Base-by-base conservation (phyloP, 1,139 yeast species). In the Scheffersomyces lignicola region DNA sequence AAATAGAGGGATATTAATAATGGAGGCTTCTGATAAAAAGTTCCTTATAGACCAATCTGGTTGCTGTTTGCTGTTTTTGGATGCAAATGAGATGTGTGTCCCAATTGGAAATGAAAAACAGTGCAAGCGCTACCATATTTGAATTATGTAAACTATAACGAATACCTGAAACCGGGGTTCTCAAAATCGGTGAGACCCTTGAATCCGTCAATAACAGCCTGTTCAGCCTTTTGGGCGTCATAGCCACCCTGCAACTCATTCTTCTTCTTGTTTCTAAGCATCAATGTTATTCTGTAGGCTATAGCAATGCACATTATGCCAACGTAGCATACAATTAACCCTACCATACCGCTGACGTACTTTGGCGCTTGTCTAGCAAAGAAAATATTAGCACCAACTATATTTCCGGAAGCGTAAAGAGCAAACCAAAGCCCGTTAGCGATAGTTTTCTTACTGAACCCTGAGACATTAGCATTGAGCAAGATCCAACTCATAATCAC, bases 171-270 rank as follows among this genome's bases (percentile, higher is more conserved):
- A 10, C 62, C 62, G 12, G 37, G 39, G 38, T 62, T 61, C 42
- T 62, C 62, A 33, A 44, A 50, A 40, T 62, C 69, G 8, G 68
- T 61, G 42, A 48, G 36, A 33, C 61, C 69, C 38, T 56, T 52
- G 42, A 61, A 61, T 11, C 68, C 69, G 36, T 60, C 58, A 20
- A 58, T 36, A 25, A 58, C 43, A 2, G 63, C 63, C 41, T 58
- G 54, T 32, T 52, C 43, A 13, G 46, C 52, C 28, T 52, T 41
- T 36, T 56, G 60, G 30, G 55, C 60, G 24, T 56, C 47, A 27
- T 42, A 41, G 7, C 46, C 60, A 5, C 63, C 62, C 32, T 52
- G 52, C 29, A 44, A 49, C 28, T 47, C 42, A 34, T 54, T 45
- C 37, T 60, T 51, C 31, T 32, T 38, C 12, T 40, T 41, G 36